Conservation (phyloP, 2,329 filamentous ascomycete genomes). For the Cryphonectria japonica region DNA sequence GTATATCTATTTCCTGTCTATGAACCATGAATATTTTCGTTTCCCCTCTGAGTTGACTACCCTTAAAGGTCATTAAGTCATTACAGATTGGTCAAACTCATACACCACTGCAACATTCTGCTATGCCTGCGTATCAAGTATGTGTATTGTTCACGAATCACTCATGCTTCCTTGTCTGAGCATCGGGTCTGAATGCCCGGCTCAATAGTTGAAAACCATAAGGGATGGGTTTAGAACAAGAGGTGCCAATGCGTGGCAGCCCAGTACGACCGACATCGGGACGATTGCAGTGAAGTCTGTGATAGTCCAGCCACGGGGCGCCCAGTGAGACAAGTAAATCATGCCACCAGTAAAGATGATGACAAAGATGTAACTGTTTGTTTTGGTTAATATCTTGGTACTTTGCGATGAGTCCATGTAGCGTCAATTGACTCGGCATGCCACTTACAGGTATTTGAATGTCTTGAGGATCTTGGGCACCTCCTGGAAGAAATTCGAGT, state of each 20-base stretch:
- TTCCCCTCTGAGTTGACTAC: neutral
- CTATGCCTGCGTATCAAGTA: neutral
- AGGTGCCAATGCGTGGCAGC: conserved; percentile 59
- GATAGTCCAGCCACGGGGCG: conserved; percentile 59
- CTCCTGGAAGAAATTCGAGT: conserved; percentile 60
- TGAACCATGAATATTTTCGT: neutral
- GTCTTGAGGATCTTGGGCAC: conserved; percentile 56
- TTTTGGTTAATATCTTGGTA: neutral
- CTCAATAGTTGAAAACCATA: conserved; percentile 62
- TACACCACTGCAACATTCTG: neutral
- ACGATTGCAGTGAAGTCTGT: conserved; percentile 60
- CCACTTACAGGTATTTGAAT: conserved; percentile 55
- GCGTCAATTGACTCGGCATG: conserved; percentile 32
- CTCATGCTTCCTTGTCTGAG: neutral
- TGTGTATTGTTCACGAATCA: neutral
- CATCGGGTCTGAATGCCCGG: too few relatives aligned
- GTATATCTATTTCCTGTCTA: neutral
- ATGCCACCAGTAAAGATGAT: conserved; percentile 46
- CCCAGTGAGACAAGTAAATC: conserved; percentile 49
- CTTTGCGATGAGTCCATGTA: too few relatives aligned
- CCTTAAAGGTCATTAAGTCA: neutral
- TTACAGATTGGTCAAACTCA: neutral
- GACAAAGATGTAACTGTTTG: conserved; percentile 24
- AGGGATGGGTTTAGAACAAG: conserved; percentile 63
- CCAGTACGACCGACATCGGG: conserved; percentile 56